Evolutionary conservation across 2,329 filamentous ascomycete species (phyloP), one percentile per base, ranked within the genome.

Genomic region (Epichloe gansuensis): DNA sequence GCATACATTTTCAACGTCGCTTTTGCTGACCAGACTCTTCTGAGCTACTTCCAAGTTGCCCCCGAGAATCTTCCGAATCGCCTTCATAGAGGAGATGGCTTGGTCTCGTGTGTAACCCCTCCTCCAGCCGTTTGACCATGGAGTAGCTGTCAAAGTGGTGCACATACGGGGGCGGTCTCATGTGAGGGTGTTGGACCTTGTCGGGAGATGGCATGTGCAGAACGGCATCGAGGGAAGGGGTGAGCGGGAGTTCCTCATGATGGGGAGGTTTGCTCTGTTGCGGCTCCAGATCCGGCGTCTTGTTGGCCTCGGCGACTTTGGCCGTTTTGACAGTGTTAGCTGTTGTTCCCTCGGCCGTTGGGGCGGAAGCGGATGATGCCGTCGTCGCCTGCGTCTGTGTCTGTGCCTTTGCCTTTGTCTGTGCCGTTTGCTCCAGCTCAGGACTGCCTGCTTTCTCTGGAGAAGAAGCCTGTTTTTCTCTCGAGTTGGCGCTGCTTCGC

Each of bases 71-170:
- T 77, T 76, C 23, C 91, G 83, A 52, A 97, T 83, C 5, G 86
- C 89, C 72, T 97, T 97, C 93, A 98, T 98, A 50, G 89, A 75
- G 5, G 84, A 88, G 49, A 90, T 82, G 28, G 89, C 83, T 68
- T 96, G 91, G 0, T 76, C 76, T 45, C 80, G 74, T 1, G 79
- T 81, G 69, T 90, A 96, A 0, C 85, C 86, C 82, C 17, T 83
- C 77, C 50, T 84, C 77, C 15, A 98, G 81, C 61, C 88, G 82
- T 63, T 86, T 85, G 15, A 97, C 93, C 5, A 97, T 78, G 13
- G 82, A 84, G 69, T 93, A 98, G 25, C 85, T 95, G 70, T 98
- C 91, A 69, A 98, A 98, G 70, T 97, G 90, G 71, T 98, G 93
- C 37, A 95, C 83, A 64, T 95, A 94, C 1, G 84, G 86, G 7